Evolutionary conservation across 495 filamentous ascomycete species (phyloP).

Genomic region (Lichina pygmaea): DNA sequence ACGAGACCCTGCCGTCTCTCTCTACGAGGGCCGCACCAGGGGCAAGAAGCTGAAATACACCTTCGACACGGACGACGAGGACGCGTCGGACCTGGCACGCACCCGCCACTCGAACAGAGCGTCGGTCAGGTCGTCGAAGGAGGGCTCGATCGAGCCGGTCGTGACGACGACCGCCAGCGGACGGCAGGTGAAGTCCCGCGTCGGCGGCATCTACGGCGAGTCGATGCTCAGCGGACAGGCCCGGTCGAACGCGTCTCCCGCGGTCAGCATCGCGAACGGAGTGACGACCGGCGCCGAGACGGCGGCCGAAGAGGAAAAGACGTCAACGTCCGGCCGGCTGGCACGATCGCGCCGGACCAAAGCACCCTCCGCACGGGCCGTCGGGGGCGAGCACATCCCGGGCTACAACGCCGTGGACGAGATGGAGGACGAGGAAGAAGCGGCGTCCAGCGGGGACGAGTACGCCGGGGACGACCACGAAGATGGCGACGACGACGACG

Average conservation of each 20-base stretch:
- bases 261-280: background rate
- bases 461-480: conserved; percentile 24
- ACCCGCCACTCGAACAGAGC: conserved; percentile 41
- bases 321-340: conserved; percentile 7
- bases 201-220: conserved; percentile 59
- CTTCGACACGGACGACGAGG: conserved; percentile 72
- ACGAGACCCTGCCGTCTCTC: conserved; percentile 67
- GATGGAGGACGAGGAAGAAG: conserved; percentile 38
- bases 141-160: conserved; percentile 22
- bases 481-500: conserved; percentile 27
- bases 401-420: conserved; percentile 27
- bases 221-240: conserved; percentile 26
- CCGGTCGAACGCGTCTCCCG: conserved; percentile 9
- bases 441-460: conserved; percentile 25
- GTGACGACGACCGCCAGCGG: conserved; percentile 79
- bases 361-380: conserved; percentile 15
- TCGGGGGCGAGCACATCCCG: conserved; percentile 15
- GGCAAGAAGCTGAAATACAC: conserved; percentile 93
- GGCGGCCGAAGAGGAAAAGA: conserved; percentile 4
- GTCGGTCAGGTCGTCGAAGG: conserved; percentile 38
- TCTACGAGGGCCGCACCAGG: conserved; percentile 87
- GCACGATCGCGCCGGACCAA: background rate
- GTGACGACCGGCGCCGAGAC: background rate
- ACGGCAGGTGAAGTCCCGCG: conserved; percentile 50
- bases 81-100: conserved; percentile 39